A percentile compares a stretch with the other conserved stretches of the same genome.
These are phyloP conservation scores for Polyplosphaeria fusca DNA, from an alignment of 495 filamentous ascomycete genomes.

Conservation along the genomic window DNA sequence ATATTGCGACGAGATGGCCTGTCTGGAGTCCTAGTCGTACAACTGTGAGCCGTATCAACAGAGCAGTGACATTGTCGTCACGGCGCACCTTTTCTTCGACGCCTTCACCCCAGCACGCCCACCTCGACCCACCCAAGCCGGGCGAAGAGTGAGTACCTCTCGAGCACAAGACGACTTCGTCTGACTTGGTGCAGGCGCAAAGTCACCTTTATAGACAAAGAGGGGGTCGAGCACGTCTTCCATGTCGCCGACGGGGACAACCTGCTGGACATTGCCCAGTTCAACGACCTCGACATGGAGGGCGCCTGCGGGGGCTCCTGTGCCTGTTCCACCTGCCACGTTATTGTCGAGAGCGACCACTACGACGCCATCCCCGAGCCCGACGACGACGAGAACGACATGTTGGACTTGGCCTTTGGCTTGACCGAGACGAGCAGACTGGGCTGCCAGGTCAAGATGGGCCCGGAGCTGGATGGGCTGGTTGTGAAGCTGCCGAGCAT, in stretches of 20 bases:
- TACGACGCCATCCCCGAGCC: constrained; percentile 93
- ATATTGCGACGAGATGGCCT: not conserved
- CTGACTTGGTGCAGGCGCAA: constrained; percentile 58
- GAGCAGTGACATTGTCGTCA: too few relatives aligned
- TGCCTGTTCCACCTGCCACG: constrained; percentile 95
- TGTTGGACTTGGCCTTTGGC: constrained; percentile 95
- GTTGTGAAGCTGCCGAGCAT: constrained; percentile 80
- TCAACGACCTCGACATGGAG: constrained; percentile 96
- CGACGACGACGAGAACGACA: constrained; percentile 97
- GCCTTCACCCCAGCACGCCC: constrained; percentile 62
- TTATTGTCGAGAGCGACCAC: constrained; percentile 78
- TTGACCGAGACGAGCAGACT: constrained; percentile 93
- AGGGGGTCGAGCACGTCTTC: constrained; percentile 69
- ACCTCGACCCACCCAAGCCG: constrained; percentile 77
- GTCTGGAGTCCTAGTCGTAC: too few relatives aligned
- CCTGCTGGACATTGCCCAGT: constrained; percentile 89
- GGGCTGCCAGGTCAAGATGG: constrained; percentile 93
- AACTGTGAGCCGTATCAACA: too few relatives aligned
- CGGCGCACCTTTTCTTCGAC: constrained; percentile 66
- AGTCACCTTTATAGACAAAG: constrained; percentile 93
- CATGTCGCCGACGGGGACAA: constrained; percentile 85
- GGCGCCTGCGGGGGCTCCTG: constrained; percentile 94
- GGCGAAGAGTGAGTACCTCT: constrained; percentile 80
- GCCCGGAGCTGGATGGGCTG: constrained; percentile 80
- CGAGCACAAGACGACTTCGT: not conserved